Evolutionary conservation across 768 basidiomycete genomes (phyloP).

Genomic region (Hydnum rufescens): DNA sequence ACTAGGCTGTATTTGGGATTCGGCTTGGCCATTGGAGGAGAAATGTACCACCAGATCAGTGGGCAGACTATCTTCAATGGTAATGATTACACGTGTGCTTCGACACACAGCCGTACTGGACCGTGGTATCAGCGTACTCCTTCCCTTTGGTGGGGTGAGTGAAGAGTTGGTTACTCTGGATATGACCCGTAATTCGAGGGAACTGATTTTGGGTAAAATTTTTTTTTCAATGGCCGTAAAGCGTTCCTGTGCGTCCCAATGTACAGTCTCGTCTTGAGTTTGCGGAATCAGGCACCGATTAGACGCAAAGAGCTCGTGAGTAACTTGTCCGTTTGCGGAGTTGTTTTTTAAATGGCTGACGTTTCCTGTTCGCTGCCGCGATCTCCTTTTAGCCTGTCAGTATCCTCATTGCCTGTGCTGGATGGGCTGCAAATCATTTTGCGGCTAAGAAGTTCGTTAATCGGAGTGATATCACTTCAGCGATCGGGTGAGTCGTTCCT

Average conservation of each 20-base stretch:
- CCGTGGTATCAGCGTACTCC: constrained; percentile 63
- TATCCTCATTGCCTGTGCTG: constrained; percentile 40
- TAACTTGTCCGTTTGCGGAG: too few species aligned
- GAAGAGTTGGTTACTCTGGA: too few species aligned
- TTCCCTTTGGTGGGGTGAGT: constrained; percentile 48
- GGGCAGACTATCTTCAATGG: constrained; percentile 26
- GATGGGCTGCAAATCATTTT: constrained; percentile 67
- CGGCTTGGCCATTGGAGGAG: constrained; percentile 62
- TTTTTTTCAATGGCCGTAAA: constrained; percentile 14
- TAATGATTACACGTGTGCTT: constrained; percentile 39
- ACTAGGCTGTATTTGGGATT: constrained; percentile 42
- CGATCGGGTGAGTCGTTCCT: constrained; percentile 43
- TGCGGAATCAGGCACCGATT: constrained; percentile 44
- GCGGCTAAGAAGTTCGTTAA: constrained; percentile 37
- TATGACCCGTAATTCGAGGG: too few species aligned
- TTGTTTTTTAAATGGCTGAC: background rate
- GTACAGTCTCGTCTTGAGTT: constrained; percentile 43
- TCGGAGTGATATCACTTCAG: constrained; percentile 59
- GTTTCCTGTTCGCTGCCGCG: background rate
- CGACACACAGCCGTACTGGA: constrained; percentile 33
- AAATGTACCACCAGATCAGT: constrained; percentile 42
- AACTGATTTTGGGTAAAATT: background rate
- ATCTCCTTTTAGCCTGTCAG: constrained; percentile 30
- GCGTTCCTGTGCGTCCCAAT: constrained; percentile 55
- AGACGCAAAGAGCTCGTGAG: constrained; percentile 35